These are phyloP conservation scores for Gliomastix tumulicola DNA, from an alignment of 2,329 filamentous ascomycete species.

Conservation along the genomic window DNA sequence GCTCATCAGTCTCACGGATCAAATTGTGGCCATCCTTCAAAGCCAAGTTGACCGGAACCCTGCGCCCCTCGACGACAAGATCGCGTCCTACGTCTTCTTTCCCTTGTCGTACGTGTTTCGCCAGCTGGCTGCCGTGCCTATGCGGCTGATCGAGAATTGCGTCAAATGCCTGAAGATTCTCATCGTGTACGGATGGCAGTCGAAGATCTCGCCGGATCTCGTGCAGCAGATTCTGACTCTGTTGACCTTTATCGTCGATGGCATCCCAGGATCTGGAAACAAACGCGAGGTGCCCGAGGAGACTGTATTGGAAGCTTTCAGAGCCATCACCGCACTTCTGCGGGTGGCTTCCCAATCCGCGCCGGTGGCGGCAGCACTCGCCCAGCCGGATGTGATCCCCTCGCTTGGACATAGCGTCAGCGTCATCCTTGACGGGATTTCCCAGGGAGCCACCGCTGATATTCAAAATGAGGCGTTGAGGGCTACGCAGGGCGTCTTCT, in stretches of 20 bases:
- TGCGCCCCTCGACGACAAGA: conserved; percentile 62
- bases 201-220: conserved; percentile 61
- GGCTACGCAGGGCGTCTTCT: conserved; percentile 56
- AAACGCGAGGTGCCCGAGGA: conserved; percentile 59
- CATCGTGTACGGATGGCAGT: conserved; percentile 72
- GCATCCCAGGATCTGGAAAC: conserved; percentile 48
- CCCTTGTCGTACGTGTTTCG: conserved; percentile 83
- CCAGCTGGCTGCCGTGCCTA: conserved; percentile 63
- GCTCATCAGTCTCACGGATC: conserved; percentile 35
- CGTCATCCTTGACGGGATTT: conserved; percentile 68
- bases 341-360: conserved; percentile 45
- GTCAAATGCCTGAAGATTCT: conserved; percentile 70
- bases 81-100: conserved; percentile 94
- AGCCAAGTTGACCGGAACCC: conserved; percentile 34
- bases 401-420: conserved; percentile 78
- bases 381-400: conserved; percentile 58
- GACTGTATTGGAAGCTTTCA: conserved; percentile 63
- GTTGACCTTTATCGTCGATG: conserved; percentile 73
- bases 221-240: conserved; percentile 81
- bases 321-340: conserved; percentile 62
- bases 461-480: conserved; percentile 65
- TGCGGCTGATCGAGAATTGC: conserved; percentile 66
- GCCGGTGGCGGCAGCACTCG: conserved; percentile 39
- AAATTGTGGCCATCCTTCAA: conserved; percentile 39
- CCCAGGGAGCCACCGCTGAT: conserved; percentile 54